These are phyloP conservation scores for Croton setiger DNA, from an alignment of 441 rosid genomes.

Conservation along the genomic window DNA sequence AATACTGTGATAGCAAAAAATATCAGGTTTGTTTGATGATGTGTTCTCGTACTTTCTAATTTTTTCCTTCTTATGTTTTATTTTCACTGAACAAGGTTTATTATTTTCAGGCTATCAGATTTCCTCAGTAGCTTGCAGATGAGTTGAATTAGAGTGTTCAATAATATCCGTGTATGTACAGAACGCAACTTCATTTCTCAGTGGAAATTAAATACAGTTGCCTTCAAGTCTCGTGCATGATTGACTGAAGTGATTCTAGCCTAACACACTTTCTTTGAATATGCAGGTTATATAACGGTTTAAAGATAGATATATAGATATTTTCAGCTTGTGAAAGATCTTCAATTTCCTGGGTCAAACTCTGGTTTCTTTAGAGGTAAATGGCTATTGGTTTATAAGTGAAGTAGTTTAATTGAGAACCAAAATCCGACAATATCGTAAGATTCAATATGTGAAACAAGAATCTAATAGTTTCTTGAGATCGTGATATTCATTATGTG, in stretches of 20 bases:
- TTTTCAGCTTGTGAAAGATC: slow-evolving; percentile 10
- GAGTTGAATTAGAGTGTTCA: slow-evolving; percentile 28
- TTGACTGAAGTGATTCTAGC: background rate
- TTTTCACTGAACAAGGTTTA: background rate
- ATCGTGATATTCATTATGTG: no score
- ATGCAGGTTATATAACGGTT: slow-evolving; percentile 10
- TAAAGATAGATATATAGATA: slow-evolving; percentile 7
- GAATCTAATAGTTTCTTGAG: no score
- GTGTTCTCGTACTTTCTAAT: background rate
- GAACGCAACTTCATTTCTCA: background rate
- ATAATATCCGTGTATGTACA: slow-evolving; percentile 37
- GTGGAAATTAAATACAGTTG: background rate
- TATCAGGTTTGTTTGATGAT: slow-evolving; percentile 40
- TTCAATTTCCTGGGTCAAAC: slow-evolving; percentile 9
- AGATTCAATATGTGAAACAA: no score
- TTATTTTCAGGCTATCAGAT: slow-evolving; percentile 63
- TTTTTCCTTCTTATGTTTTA: background rate
- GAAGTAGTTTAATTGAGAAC: background rate
- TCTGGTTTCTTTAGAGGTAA: slow-evolving; percentile 17
- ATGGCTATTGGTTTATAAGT: background rate
- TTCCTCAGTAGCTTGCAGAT: slow-evolving; percentile 58
- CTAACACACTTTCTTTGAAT: background rate
- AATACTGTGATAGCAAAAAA: slow-evolving; percentile 54
- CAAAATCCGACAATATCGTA: no score
- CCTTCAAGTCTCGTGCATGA: background rate